Evolutionary conservation across 1,284 basidiomycete genomes (phyloP).

Genomic region (Prillingera fragicola): DNA sequence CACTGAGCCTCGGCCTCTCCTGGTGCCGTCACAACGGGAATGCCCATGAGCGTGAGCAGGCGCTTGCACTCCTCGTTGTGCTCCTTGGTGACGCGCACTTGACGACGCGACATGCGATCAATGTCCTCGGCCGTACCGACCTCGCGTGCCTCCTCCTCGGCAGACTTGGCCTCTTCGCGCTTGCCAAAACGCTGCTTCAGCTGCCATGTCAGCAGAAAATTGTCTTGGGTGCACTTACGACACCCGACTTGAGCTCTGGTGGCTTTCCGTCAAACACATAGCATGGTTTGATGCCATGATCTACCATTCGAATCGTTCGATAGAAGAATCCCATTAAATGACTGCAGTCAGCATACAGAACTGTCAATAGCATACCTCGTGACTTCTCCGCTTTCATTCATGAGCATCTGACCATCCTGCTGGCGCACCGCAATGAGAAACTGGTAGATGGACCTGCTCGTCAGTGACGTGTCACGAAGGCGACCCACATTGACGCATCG

Average conservation of each 20-base stretch:
- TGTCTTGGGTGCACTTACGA: constrained; percentile 59
- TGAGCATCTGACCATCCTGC: constrained; percentile 92
- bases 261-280: constrained; percentile 99
- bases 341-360: constrained; percentile 47
- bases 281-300: constrained; percentile 95
- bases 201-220: constrained; percentile 4
- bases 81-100: constrained; percentile 89
- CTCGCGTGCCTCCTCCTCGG: constrained; percentile 94
- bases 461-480: constrained; percentile 18
- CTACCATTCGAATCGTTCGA: constrained; percentile 94
- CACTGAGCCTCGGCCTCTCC: constrained; percentile 99
- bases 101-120: constrained; percentile 82
- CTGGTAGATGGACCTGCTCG: constrained; percentile 55
- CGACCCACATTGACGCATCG: constrained; percentile 84
- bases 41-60: constrained; percentile 90
- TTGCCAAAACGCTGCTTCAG: constrained; percentile 69
- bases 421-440: constrained; percentile 97
- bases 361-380: constrained; percentile 56
- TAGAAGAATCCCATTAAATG: constrained; percentile 99
- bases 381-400: constrained; percentile 93
- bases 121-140: constrained; percentile 87
- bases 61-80: constrained; percentile 90
- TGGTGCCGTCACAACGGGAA: constrained; percentile 92
- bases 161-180: constrained; percentile 88
- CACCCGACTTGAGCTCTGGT: constrained; percentile 91